These are phyloP conservation scores for Delonix regia DNA, from an alignment of 306 rosid species.

Conservation along the genomic window DNA sequence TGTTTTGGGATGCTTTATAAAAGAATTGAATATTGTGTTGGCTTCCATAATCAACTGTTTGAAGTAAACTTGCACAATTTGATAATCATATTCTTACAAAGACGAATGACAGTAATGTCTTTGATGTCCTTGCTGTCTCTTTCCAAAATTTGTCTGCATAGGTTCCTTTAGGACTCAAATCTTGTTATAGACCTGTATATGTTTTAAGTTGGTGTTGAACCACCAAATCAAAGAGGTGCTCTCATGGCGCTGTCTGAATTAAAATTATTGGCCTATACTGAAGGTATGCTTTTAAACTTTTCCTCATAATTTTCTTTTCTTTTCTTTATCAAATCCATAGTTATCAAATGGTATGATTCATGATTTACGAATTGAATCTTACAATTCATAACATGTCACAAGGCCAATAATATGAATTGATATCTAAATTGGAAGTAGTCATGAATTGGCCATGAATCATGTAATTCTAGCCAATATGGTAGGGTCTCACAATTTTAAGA, in stretches of 20 bases:
- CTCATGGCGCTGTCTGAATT: background rate
- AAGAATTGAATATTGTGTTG: background rate
- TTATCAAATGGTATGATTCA: no score
- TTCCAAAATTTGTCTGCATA: background rate
- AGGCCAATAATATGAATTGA: no score
- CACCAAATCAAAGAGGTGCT: background rate
- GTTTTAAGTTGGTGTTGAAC: background rate
- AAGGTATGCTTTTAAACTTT: background rate
- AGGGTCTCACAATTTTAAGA: no score
- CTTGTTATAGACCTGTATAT: background rate
- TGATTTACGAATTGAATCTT: no score
- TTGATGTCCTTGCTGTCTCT: background rate
- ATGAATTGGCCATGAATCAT: no score
- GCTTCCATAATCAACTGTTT: background rate
- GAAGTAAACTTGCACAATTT: slow-evolving; percentile 4
- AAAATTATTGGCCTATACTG: background rate
- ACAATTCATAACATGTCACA: no score
- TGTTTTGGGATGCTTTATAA: background rate
- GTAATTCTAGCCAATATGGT: no score
- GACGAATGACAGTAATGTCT: background rate
- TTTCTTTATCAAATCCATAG: background rate
- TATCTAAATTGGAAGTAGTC: no score
- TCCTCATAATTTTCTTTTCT: background rate
- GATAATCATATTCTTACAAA: background rate
- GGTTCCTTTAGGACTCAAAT: slow-evolving; percentile 7